Base-by-base conservation (phyloP, 1,139 yeast species). In the Saccharomycopsis hybrid region DNA sequence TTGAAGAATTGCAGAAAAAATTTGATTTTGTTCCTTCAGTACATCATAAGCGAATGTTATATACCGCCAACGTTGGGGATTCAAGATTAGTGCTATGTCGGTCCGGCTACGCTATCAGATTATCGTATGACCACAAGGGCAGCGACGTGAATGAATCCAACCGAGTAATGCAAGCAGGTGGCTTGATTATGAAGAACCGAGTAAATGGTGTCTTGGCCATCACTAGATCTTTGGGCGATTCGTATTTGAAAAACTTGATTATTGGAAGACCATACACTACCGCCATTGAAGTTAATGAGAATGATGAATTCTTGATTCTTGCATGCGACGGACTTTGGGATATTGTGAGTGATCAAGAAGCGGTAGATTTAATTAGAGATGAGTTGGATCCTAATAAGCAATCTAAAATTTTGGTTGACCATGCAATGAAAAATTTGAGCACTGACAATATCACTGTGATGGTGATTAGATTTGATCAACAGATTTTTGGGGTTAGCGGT, bases 321-420 rank as follows among this genome's bases (percentile, higher is more conserved):
- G 97, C 96, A 1, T 89, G 97, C 64, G 97, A 90, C 65, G 97
- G 97, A 0, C 71, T 90, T 11, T 90, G 97, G 97, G 97, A 90
- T 63, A 96, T 90, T 2, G 74, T 90, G 49, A 73, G 80, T 4
- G 97, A 90, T 61, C 81, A 80, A 56, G 77, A 77, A 51, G 97
- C 97, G 0, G 86, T 94, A 54, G 82, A 82, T 51, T 65, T 82
- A 58, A 81, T 87, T 4, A 70, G 76, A 38, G 76, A 76, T 39
- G 67, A 74, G 11, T 56, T 60, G 13, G 82, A 80, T 57, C 85
- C 95, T 0, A 76, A 79, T 51, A 66, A 66, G 42, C 96, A 95
- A 0, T 84, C 95, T 9, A 75, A 77, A 56, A 70, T 68, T 37
- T 70, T 90, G 53, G 87, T 94, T 53, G 77, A 79, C 54, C 74